These are phyloP conservation scores for Leishmania guyanensis DNA, from an alignment of 208 protist genomes.

Conservation along the genomic window DNA sequence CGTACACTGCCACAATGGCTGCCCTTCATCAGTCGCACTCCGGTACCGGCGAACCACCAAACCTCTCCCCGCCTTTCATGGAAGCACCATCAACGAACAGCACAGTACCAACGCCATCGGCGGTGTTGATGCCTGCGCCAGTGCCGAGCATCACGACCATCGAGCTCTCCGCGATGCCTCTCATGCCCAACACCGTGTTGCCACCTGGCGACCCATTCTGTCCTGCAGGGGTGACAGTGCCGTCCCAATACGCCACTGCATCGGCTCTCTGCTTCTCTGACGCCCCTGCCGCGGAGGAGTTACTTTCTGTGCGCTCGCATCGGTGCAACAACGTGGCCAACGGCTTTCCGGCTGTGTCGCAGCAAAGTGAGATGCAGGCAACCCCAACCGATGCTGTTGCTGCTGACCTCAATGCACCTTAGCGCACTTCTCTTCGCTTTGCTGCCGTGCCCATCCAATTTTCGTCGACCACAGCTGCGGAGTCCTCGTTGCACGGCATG, in stretches of 20 bases:
- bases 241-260: slow-evolving; percentile 38
- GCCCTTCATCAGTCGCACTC: slow-evolving; percentile 5
- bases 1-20: slow-evolving; percentile 14
- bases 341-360: neutral
- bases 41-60: slow-evolving; percentile 9
- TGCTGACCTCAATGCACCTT: neutral
- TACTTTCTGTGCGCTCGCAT: neutral
- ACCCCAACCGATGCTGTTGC: neutral
- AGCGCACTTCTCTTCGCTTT: neutral
- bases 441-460: neutral
- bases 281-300: slow-evolving; percentile 1
- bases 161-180: slow-evolving; percentile 40
- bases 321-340: neutral
- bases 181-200: slow-evolving; percentile 52
- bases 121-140: neutral
- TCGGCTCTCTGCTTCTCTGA: slow-evolving; percentile 3
- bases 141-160: slow-evolving; percentile 19
- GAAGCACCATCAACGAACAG: slow-evolving; percentile 16
- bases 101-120: neutral
- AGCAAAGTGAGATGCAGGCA: slow-evolving; percentile 3
- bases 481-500: neutral
- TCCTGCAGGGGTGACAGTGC: slow-evolving; percentile 51
- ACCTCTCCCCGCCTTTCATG: slow-evolving; percentile 13
- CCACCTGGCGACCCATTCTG: slow-evolving; percentile 62
- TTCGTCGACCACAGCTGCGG: neutral